Conservation (phyloP, 495 filamentous ascomycete genomes). For the Hapsidospora chrysogenum region DNA sequence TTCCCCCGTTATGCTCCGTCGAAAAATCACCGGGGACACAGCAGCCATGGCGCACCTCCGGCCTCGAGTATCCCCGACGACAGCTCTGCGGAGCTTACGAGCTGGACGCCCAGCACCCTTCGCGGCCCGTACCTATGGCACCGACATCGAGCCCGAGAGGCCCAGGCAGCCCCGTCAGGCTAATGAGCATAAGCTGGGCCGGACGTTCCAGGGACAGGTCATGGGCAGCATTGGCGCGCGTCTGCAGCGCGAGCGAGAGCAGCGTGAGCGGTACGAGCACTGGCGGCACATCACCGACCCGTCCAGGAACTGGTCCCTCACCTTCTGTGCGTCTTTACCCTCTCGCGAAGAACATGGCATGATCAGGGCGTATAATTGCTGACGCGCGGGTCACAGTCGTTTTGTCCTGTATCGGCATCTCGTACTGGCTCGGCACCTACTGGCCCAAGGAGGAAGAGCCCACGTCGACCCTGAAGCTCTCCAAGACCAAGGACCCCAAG, state of each 20-base stretch:
- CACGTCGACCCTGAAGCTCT: slow-evolving; percentile 58
- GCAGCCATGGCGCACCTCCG: too few species aligned
- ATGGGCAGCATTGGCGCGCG: slow-evolving; percentile 69
- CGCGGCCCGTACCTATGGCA: too few species aligned
- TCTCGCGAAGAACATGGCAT: not conserved
- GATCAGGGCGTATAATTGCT: not conserved
- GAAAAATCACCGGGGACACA: too few species aligned
- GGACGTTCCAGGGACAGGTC: slow-evolving; percentile 70
- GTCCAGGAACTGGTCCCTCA: slow-evolving; percentile 40
- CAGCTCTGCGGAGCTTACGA: too few species aligned
- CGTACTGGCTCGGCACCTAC: slow-evolving; percentile 56
- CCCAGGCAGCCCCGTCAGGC: slow-evolving; percentile 5
- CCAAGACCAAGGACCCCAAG: slow-evolving; percentile 36
- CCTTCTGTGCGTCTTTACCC: slow-evolving; percentile 37
- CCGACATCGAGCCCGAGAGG: slow-evolving; percentile 5
- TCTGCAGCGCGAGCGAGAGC: slow-evolving; percentile 53
- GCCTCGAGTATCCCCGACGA: too few species aligned
- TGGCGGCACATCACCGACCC: slow-evolving; percentile 34
- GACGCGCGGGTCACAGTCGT: slow-evolving; percentile 23
- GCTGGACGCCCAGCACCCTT: too few species aligned
- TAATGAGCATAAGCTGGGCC: slow-evolving; percentile 11
- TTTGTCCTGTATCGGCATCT: slow-evolving; percentile 39
- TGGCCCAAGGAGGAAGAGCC: slow-evolving; percentile 40
- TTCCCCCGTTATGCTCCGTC: too few species aligned
- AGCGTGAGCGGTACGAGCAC: slow-evolving; percentile 47